Percentiles rank a stretch among this genome's conserved stretches.
Conservation (phyloP, 1,284 basidiomycete species). For the Boletus mariae region DNA sequence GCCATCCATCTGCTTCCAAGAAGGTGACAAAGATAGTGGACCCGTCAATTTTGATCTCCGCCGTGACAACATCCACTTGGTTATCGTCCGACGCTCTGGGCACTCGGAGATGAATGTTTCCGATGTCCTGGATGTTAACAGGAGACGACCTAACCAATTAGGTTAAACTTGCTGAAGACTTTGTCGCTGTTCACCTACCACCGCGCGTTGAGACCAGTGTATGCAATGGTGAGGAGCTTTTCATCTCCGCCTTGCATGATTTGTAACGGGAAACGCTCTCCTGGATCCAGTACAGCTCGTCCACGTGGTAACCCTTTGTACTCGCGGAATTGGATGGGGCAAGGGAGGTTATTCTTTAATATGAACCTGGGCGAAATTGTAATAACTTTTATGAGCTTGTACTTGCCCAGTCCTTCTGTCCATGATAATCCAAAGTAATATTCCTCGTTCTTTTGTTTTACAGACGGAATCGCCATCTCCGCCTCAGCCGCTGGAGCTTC, state of each 20-base stretch:
- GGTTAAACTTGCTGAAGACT: background rate
- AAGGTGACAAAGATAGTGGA: constrained; percentile 89
- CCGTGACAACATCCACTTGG: constrained; percentile 65
- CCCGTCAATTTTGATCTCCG: constrained; percentile 82
- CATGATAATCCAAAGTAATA: constrained; percentile 90
- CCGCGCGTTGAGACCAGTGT: constrained; percentile 78
- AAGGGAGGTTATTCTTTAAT: constrained; percentile 77
- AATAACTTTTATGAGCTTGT: constrained; percentile 94
- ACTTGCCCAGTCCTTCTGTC: constrained; percentile 92
- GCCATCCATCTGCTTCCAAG: constrained; percentile 76
- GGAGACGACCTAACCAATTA: constrained; percentile 75
- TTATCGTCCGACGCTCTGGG: constrained; percentile 37
- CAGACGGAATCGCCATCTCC: constrained; percentile 73
- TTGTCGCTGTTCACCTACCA: constrained; percentile 53
- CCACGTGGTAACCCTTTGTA: constrained; percentile 73
- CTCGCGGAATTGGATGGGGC: constrained; percentile 80
- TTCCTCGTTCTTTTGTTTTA: constrained; percentile 70
- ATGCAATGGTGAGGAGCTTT: constrained; percentile 79
- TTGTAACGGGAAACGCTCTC: constrained; percentile 70
- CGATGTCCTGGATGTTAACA: constrained; percentile 91
- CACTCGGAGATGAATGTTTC: constrained; percentile 78
- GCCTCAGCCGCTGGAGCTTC: constrained; percentile 92
- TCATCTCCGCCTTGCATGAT: constrained; percentile 65
- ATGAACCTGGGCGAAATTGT: constrained; percentile 91
- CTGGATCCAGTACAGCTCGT: constrained; percentile 63